A percentile compares a stretch with the other conserved stretches of the same genome.
Conservation (phyloP, 768 basidiomycete species). For the Psilocybe cubensis region DNA sequence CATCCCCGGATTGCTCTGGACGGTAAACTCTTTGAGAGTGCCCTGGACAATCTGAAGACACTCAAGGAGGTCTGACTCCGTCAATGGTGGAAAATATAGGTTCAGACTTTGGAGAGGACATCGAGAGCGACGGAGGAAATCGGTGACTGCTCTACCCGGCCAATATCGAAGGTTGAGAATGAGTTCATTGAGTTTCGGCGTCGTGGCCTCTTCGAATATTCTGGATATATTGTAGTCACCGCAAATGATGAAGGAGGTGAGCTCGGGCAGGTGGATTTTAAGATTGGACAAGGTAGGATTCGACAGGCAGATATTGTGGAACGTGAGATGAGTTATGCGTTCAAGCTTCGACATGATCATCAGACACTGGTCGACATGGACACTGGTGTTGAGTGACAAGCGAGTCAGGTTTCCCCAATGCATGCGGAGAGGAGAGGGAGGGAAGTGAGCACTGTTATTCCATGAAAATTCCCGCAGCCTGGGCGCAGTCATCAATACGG, state of each 20-base stretch:
- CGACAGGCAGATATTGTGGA: constrained; percentile 15
- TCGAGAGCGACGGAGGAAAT: constrained; percentile 20
- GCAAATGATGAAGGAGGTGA: constrained; percentile 15
- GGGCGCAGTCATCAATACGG: constrained; percentile 10
- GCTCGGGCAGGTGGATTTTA: constrained; percentile 16
- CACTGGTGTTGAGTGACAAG: constrained; percentile 14
- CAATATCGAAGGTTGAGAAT: constrained; percentile 17
- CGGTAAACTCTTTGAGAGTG: constrained; percentile 25
- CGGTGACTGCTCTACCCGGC: constrained; percentile 14
- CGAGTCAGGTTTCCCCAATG: constrained; percentile 19
- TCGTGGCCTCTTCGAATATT: constrained; percentile 13
- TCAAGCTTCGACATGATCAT: constrained; percentile 13
- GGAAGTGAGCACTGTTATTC: constrained; percentile 12
- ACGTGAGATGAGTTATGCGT: constrained; percentile 12
- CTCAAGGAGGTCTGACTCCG: constrained; percentile 20
- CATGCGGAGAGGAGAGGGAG: constrained; percentile 13
- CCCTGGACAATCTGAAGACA: constrained; percentile 20
- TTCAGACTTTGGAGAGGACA: constrained; percentile 26
- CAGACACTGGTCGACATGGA: constrained; percentile 19
- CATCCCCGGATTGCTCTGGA: constrained; percentile 15
- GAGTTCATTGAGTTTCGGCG: constrained; percentile 19
- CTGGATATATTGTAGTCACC: constrained; percentile 8
- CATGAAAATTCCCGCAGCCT: constrained; percentile 20
- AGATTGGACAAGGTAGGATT: background rate
- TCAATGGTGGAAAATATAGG: constrained; percentile 20